Conservation (phyloP, 106 monocot genomes). For the Acanthochlamys bracteata region DNA sequence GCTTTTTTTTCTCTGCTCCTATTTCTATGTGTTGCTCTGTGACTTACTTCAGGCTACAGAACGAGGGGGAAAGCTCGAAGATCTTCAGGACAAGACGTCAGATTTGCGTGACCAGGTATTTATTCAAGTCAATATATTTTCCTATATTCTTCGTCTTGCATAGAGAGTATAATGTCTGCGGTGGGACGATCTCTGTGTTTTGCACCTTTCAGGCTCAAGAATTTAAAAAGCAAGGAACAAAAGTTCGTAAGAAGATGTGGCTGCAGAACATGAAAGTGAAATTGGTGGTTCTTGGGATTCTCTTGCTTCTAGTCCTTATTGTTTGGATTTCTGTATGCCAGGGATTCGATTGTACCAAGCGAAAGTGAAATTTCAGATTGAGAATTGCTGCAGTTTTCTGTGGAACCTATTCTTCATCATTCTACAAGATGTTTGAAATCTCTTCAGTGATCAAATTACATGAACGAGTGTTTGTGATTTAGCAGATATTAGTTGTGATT, state of each 20-base stretch:
- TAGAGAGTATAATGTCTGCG: too few species aligned
- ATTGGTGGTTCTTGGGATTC: slow-evolving; percentile 55
- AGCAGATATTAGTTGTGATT: too few species aligned
- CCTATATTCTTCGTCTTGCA: too few species aligned
- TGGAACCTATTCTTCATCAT: too few species aligned
- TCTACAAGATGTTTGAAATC: too few species aligned
- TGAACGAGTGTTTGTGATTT: too few species aligned
- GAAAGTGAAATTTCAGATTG: neutral
- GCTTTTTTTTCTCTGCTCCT: neutral
- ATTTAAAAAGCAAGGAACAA: slow-evolving; percentile 81
- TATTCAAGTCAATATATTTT: neutral
- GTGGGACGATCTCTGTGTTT: too few species aligned
- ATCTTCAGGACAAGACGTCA: slow-evolving; percentile 66
- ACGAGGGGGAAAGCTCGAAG: slow-evolving; percentile 67
- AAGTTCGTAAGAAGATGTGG: slow-evolving; percentile 80
- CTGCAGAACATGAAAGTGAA: slow-evolving; percentile 88
- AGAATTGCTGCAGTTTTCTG: neutral
- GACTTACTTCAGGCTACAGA: slow-evolving; percentile 44
- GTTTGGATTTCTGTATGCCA: slow-evolving; percentile 90
- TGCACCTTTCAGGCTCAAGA: slow-evolving; percentile 63
- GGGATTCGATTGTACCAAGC: slow-evolving; percentile 84
- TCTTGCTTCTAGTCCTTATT: slow-evolving; percentile 73
- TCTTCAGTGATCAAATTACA: too few species aligned
- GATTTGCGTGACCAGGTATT: slow-evolving; percentile 67
- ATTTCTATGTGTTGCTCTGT: neutral